These are phyloP conservation scores for Ogataea naganishii DNA, from an alignment of 805 yeast species.

Conservation along the genomic window DNA sequence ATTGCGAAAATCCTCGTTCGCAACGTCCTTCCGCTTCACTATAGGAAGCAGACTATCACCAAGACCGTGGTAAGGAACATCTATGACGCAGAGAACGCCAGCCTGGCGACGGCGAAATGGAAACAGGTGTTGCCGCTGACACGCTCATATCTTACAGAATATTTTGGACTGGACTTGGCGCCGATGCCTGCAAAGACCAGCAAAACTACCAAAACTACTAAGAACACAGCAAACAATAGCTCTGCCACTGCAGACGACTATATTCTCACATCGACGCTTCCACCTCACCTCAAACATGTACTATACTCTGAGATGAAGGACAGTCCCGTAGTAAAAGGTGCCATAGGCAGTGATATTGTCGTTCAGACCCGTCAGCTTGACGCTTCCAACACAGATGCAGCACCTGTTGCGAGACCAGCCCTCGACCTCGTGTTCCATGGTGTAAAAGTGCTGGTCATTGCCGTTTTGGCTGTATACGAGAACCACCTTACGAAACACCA, in stretches of 20 bases:
- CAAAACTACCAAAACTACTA: neutral
- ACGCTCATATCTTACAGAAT: conserved; percentile 6
- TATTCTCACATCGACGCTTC: conserved; percentile 15
- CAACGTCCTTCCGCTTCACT: no score
- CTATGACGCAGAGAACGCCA: conserved; percentile 19
- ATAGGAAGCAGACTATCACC: conserved; percentile 18
- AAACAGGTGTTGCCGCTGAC: conserved; percentile 15
- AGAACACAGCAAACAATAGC: neutral
- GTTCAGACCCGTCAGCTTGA: no score
- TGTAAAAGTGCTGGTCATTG: conserved; percentile 15
- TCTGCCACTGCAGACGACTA: conserved; percentile 13
- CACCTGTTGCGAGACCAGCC: conserved; percentile 19
- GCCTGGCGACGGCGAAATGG: conserved; percentile 3
- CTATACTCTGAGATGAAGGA: conserved; percentile 8
- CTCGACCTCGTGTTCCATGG: conserved; percentile 17
- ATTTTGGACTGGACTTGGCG: conserved; percentile 18
- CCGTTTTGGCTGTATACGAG: conserved; percentile 17
- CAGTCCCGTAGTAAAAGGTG: conserved; percentile 2
- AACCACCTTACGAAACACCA: conserved; percentile 20
- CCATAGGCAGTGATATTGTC: neutral
- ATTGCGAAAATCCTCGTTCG: no score
- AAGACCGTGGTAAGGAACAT: conserved; percentile 17
- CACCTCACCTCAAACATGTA: conserved; percentile 12
- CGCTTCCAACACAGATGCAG: no score
- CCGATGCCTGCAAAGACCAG: conserved; percentile 12